Evolutionary conservation across 768 basidiomycete species (phyloP), one percentile per base, ranked within the genome.

Genomic region (Crucibulum laeve): DNA sequence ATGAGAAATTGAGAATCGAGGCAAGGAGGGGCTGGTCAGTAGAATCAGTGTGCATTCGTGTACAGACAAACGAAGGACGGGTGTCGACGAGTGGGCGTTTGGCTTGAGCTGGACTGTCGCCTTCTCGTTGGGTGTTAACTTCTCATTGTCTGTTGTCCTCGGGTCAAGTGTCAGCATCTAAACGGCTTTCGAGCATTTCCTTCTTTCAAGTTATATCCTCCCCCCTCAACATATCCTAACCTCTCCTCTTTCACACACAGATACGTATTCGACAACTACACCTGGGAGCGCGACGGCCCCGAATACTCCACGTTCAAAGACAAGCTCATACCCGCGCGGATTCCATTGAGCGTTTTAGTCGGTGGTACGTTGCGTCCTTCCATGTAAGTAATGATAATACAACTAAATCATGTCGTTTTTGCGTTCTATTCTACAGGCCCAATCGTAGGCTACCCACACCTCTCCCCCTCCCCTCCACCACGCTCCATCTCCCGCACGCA

Each of bases 251-350:
- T 38, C 8, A 30, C 25, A 18, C 21, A n/a, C 28, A 78, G 76
- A 2, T 74, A 74, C 32, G 81, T 81, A 6, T 80, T 78, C 51
- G 68, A 80, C 43, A 74, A 82, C 39, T 80, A 77, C 49, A 76
- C 77, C 0, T 82, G 80, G 81, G 58, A 67, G 2, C 59, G 57
- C 3, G 61, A 69, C 8, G 61, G 62, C 0, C 59, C 60, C 6
- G 69, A 73, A 5, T 77, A 75, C 38, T 63, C 68, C 0, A 59
- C 63, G 1, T 82, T 53, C 54, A 72, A 76, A 42, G 74, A 71
- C n/a, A 73, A 69, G 33, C 48, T 59, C 3, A 76, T 79, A 44
- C 76, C 80, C 23, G 68, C 76, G 1, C 70, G 69, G 0, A 73
- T 80, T 30, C 82, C 82, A 2, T 53, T 82, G 10, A 74, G 77